Base-by-base conservation (phyloP, 169 alveolate species). In the Plasmodium falciparum region DNA sequence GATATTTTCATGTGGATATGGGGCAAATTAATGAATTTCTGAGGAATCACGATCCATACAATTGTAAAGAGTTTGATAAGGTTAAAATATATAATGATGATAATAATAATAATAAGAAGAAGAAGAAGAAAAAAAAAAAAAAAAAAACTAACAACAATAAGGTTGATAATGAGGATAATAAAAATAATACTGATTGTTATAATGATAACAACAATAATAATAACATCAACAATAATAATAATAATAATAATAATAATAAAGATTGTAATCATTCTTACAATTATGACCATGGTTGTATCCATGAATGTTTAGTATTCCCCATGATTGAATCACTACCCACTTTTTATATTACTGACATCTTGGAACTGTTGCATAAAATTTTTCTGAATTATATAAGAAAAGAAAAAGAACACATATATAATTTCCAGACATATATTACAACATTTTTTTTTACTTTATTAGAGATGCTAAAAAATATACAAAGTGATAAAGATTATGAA, bases 331-430 rank as follows among this genome's bases (percentile, higher is more conserved):
- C 74, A 26, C 9, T 39, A 39, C 15, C 45, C 50, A 52, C 39
- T 50, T 45, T 9, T 52, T 17, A 58, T 3, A 29, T 78, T 15
- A 50, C 49, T 1, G 39, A 49, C 13, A 45, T 86, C 15, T 29
- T 86, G 11, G 3, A 47, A 1, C 56, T 70, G n/a, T 71, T n/a
- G 26, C 49, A 66, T 6, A 61, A n/a, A 22, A 3, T 72, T 13
- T 86, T 86, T 43, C 11, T 39, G 20, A 62, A 45, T 39, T 86
- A 72, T 67, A 20, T 86, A 62, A 86, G 72, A 86, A 39, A 45
- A 24, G 92, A 86, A 39, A 86, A 33, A 50, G 39, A 71, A 50
- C 61, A 59, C 13, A 61, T 86, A n/a, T 70, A 45, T 50, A 86
- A 72, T n/a, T 49, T 22, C 52, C 75, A 86, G 22, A 86, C 69